Evolutionary conservation across 106 monocot genomes (phyloP).

Genomic region (Acanthochlamys bracteata): DNA sequence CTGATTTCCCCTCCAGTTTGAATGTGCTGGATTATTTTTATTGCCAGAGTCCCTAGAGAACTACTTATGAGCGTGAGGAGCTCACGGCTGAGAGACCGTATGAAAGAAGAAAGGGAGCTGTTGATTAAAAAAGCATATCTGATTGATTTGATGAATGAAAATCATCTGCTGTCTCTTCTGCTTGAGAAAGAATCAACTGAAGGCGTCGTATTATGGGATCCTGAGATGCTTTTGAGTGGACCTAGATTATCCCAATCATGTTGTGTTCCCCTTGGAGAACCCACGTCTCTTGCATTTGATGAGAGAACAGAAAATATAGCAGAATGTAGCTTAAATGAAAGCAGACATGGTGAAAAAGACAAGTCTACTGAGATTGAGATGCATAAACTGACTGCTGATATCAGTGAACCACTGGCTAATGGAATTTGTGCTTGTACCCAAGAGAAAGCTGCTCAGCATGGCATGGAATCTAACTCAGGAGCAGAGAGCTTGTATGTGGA

Average conservation of each 20-base stretch:
- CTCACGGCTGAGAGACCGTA: conserved; percentile 81
- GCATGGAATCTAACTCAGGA: conserved; percentile 11
- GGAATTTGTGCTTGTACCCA: background rate
- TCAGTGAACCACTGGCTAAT: background rate
- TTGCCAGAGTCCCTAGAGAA: conserved; percentile 85
- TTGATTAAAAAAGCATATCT: conserved; percentile 82
- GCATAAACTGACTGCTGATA: background rate
- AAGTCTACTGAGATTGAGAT: background rate
- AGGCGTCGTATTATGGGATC: conserved; percentile 72
- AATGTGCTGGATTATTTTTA: conserved; percentile 95
- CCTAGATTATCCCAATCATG: conserved; percentile 16
- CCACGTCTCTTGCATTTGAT: background rate
- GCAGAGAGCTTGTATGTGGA: conserved; percentile 31
- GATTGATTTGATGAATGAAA: conserved; percentile 72
- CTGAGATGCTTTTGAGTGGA: conserved; percentile 41
- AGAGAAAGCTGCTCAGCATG: background rate
- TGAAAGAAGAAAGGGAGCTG: conserved; percentile 88
- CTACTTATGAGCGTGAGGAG: conserved; percentile 57
- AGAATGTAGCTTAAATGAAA: background rate
- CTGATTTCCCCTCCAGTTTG: conserved; percentile 82
- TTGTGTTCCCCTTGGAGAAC: conserved; percentile 10
- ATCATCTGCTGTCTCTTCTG: conserved; percentile 34
- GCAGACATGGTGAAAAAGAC: background rate
- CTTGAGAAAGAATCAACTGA: conserved; percentile 44
- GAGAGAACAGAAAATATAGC: background rate